phyloP scores from a whole-genome alignment of 148 eudicot genomes.

The Silene uniflora region DNA sequence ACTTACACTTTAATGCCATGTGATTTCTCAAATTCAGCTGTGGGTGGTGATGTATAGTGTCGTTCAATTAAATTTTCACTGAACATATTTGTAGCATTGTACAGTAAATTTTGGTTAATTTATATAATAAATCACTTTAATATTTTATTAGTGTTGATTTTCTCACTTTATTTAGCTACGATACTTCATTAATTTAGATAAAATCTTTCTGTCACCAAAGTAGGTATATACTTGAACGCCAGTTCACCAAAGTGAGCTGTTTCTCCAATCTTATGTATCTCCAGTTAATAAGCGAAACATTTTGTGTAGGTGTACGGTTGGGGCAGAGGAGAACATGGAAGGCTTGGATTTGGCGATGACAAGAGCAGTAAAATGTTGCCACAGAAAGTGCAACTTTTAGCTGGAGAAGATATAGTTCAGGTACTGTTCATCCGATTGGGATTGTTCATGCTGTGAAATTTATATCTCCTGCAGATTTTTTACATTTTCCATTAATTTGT shows the following conservation, averaged over 20 bases:
- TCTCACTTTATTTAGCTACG: background rate
- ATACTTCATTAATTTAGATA: too few species aligned
- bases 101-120: too few species aligned
- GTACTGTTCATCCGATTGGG: constrained; percentile 28
- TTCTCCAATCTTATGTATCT: too few species aligned
- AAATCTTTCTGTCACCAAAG: too few species aligned
- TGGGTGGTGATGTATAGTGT: too few species aligned
- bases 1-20: too few species aligned
- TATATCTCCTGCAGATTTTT: background rate
- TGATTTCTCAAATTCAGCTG: too few species aligned
- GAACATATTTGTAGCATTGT: too few species aligned
- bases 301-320: constrained; percentile 81
- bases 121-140: too few species aligned
- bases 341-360: constrained; percentile 99
- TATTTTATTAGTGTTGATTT: background rate
- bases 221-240: too few species aligned
- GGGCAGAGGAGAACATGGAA: constrained; percentile 99
- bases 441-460: background rate
- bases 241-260: too few species aligned
- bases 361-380: constrained; percentile 99
- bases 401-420: constrained; percentile 78
- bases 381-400: constrained; percentile 88
- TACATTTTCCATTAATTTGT: background rate
- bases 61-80: too few species aligned
- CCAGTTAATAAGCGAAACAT: background rate